Base-by-base conservation (phyloP, 495 filamentous ascomycete species). In the Antarctomyces pellizariae region DNA sequence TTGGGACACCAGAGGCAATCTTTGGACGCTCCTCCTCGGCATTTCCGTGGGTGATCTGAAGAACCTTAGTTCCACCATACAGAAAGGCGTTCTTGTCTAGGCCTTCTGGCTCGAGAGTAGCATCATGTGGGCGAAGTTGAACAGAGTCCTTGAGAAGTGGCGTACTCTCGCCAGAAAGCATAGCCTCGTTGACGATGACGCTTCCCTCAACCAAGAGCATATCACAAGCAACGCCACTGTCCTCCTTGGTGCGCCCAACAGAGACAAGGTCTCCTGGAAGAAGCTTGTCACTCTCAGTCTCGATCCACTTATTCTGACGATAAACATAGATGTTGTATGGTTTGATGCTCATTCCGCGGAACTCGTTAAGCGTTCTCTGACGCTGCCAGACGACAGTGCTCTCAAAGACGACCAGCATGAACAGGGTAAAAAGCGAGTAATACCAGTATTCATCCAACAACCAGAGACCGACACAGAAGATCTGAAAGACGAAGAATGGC, bases 371-470 rank as follows among this genome's bases (percentile, higher is more conserved):
- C n/a, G 86, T 95, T 31, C 83, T 64, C 58, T 99, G 86, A 32
- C 86, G 69, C 54, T 99, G 86, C 86, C 86, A 99, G 7, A 99
- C 86, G 10, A 99, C 86, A 5, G 86, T 99, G 48, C 83, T 91
- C 56, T 99, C 86, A 44, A 99, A 99, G 24, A 65, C 73, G 34
- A 95, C 73, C 18, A 99, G 68, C 86, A 95, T 95, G 55, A 93
- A 84, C 12, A 95, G 68, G 1, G 86, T 95, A 44, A 99, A 99
- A 7, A 99, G 62, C 33, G 86, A 99, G 48, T 95, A 99, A 54
- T 99, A 99, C 86, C 86, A 99, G 53, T 93, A 95, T 52, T 99
- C 86, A 48, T 99, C 86, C 48, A 99, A 48, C 72, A 93, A 78
- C 86, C 86, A 99, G 33, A 99, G 54, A 15, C 89, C 86, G 31